Percentiles rank a stretch among this genome's conserved stretches.
Conservation (phyloP, 2,329 filamentous ascomycete species). For the Fonsecaea erecta region DNA sequence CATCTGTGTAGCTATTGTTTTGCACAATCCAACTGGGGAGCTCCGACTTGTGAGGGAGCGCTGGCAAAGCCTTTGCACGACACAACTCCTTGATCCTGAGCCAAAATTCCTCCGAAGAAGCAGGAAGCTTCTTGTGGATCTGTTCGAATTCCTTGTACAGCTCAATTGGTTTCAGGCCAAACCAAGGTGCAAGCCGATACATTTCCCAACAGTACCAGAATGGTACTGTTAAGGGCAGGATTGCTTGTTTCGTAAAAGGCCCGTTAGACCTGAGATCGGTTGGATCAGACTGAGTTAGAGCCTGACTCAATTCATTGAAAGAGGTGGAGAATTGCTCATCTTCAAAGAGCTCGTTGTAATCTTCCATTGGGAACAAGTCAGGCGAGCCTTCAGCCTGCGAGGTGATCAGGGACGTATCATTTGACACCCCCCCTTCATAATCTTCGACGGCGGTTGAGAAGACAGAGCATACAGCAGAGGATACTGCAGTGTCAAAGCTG, state of each 20-base stretch:
- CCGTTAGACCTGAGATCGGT: conserved; percentile 41
- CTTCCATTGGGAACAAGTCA: conserved; percentile 32
- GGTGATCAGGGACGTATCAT: conserved; percentile 22
- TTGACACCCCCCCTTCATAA: conserved; percentile 4
- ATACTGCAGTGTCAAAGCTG: conserved; percentile 24
- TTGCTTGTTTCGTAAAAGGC: conserved; percentile 44
- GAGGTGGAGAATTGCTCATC: conserved; percentile 27
- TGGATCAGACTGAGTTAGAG: background rate
- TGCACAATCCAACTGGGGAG: conserved; percentile 9
- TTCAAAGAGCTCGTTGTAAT: conserved; percentile 20
- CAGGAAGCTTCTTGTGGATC: background rate
- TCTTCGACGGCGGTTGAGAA: conserved; percentile 17
- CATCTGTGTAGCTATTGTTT: conserved; percentile 20
- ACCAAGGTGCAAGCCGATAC: conserved; percentile 17
- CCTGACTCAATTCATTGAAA: conserved; percentile 13
- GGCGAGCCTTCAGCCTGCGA: conserved; percentile 18
- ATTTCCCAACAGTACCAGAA: conserved; percentile 30
- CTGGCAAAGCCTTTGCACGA: background rate
- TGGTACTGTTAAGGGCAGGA: conserved; percentile 15
- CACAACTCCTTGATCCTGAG: conserved; percentile 4
- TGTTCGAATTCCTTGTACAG: conserved; percentile 11
- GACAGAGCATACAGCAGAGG: conserved; percentile 23
- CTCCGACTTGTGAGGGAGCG: conserved; percentile 16
- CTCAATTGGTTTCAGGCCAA: conserved; percentile 15
- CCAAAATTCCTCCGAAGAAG: conserved; percentile 16